A percentile compares a stretch with the other conserved stretches of the same genome.
These are phyloP conservation scores for Arthroderma uncinatum DNA, from an alignment of 2,329 filamentous ascomycete genomes.

Conservation along the genomic window DNA sequence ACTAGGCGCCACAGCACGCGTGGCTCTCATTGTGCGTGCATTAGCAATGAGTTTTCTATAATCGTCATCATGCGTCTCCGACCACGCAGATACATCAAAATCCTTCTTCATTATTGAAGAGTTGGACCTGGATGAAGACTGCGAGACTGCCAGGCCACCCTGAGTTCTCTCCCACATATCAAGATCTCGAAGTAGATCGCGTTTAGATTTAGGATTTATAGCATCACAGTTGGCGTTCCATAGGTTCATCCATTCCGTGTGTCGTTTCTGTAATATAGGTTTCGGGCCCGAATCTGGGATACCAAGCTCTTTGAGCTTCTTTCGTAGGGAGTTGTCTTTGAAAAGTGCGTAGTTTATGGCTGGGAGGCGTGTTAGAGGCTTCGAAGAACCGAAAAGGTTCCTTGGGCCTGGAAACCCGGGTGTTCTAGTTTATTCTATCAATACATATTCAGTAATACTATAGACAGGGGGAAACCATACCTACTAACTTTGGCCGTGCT, in stretches of 20 bases:
- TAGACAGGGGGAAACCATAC: neutral
- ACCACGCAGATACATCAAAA: slow-evolving; percentile 72
- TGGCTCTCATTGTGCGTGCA: slow-evolving; percentile 41
- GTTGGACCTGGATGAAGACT: slow-evolving; percentile 12
- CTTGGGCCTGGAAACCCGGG: neutral
- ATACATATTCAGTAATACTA: neutral
- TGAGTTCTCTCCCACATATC: slow-evolving; percentile 80
- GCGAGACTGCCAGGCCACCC: slow-evolving; percentile 41
- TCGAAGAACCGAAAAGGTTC: slow-evolving; percentile 3
- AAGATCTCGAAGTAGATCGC: slow-evolving; percentile 64
- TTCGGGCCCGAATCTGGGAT: slow-evolving; percentile 61
- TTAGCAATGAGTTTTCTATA: slow-evolving; percentile 71
- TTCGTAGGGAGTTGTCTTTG: slow-evolving; percentile 66
- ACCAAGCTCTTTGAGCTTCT: slow-evolving; percentile 70
- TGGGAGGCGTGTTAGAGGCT: slow-evolving; percentile 55
- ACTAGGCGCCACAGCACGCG: neutral
- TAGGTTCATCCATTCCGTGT: slow-evolving; percentile 87
- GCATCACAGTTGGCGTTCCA: slow-evolving; percentile 98
- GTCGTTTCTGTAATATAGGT: slow-evolving; percentile 61
- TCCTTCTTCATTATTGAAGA: slow-evolving; percentile 67
- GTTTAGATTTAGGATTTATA: slow-evolving; percentile 55
- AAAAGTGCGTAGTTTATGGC: slow-evolving; percentile 76
- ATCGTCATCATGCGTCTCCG: slow-evolving; percentile 56
- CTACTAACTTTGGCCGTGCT: slow-evolving; percentile 11
- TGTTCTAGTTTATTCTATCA: neutral